Base-by-base conservation (phyloP, 108 stramenopile genomes). In the Aurantiochytrium sp. region DNA sequence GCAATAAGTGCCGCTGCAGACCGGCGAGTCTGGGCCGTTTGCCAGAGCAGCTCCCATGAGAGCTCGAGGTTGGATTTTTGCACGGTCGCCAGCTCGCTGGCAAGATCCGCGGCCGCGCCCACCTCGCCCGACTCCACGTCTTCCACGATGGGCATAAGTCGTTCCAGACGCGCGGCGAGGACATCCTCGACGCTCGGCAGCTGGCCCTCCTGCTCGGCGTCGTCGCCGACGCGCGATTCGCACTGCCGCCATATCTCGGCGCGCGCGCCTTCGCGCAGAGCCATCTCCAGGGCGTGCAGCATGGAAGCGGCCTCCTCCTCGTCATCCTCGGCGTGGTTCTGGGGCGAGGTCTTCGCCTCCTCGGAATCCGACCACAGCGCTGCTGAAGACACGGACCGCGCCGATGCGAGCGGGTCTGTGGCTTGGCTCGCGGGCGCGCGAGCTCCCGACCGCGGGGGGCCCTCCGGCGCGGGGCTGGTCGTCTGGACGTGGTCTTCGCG, bases 71-170 rank as follows among this genome's bases (percentile, higher is more conserved):
- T 81, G 73, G 17, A 30, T 42, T 15, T 81, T 48, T 81, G 24
- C 2, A 42, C 8, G 1, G 50, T 48, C 6, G 3, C 39, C 45
- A 81, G 73, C 24, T 81, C 73, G 39, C 30, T 24, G 19, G 59
- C 59, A 15, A 65, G 4, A 1, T 1, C 34, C 8, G 8, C 24
- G 10, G 59, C 59, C 27, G 34, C 24, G 2, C 59, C 59, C 27
- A 65, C 59, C 59, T 65, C 59, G 27, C 59, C 59, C 27, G 59
- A 65, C 59, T 65, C 59, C 59, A 65, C 34, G 59, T 65, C 59
- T 65, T 15, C 59, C 8, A 65, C 32, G 34, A 65, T 65, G 32
- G 59, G 59, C 34, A 8, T 27, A 1, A 65, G 34, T 0, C 59
- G 8, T 19, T 65, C 32, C 8, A 65, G 59, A 10, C 59, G 27